phyloP scores from a whole-genome alignment of 768 basidiomycete genomes.

The Pleurotus platypus region DNA sequence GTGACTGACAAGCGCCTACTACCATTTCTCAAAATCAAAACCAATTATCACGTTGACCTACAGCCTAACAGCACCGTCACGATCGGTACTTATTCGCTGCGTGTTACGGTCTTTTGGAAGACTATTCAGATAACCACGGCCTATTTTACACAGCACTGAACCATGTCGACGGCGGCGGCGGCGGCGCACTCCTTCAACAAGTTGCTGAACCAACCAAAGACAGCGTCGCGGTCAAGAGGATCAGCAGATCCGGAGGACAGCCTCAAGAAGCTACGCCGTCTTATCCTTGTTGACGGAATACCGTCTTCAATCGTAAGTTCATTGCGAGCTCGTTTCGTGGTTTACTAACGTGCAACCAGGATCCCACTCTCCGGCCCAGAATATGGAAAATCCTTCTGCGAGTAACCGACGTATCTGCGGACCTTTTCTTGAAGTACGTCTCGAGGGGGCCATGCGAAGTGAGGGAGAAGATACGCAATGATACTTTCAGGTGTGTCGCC shows the following conservation, averaged over 20 bases:
- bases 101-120: no score
- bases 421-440: conserved; percentile 75
- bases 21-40: no score
- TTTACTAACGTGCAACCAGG: conserved; percentile 36
- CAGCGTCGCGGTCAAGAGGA: conserved; percentile 59
- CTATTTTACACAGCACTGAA: background rate
- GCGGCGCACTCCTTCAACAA: conserved; percentile 79
- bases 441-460: conserved; percentile 83
- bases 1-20: background rate
- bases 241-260: conserved; percentile 68
- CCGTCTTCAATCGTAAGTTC: conserved; percentile 68
- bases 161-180: conserved; percentile 20
- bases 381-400: conserved; percentile 94
- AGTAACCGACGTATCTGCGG: conserved; percentile 74
- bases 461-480: conserved; percentile 90
- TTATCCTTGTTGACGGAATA: conserved; percentile 90
- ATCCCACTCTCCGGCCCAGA: conserved; percentile 78
- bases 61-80: no score
- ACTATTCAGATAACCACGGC: background rate
- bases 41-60: no score
- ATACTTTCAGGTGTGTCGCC: conserved; percentile 78
- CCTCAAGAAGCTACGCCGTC: conserved; percentile 78
- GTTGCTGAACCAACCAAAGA: conserved; percentile 68
- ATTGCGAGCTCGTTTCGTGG: background rate
- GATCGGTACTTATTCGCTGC: no score